Base-by-base conservation (phyloP, 108 stramenopile genomes). In the Craspedostauros australis region DNA sequence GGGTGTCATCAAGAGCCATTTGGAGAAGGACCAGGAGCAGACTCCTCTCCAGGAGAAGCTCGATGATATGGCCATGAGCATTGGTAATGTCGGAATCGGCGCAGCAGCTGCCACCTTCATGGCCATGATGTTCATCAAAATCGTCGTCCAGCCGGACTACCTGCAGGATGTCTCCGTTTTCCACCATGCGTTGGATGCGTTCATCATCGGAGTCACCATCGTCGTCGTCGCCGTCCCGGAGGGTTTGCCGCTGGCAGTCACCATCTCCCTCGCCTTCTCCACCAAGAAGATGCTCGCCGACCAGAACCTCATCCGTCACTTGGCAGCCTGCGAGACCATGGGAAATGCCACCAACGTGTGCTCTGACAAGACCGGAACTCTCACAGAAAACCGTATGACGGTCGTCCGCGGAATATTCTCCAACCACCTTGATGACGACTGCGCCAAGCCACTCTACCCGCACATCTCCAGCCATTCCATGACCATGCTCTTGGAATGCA, bases 161-260 rank as follows among this genome's bases (percentile, higher is more conserved):
- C 56, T 76, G 24, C n/a, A 62, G 11, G 47, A 83, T 58, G 52
- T 62, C 23, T 57, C 67, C 37, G 53, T 73, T 38, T 76, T 79
- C 36, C 59, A 55, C 28, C 63, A 66, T 45, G 66, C 84, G 3
- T 64, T 88, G 33, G 73, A 79, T 34, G 82, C 80, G 20, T 94
- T 96, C 64, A 91, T 96, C 70, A 93, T 94, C 56, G 88, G 84
- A 14, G 91, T 96, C 3, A 93, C 93, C 33, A 93, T 96, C 79
- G 78, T 96, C 11, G 95, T 96, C 2, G 95, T 96, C 0, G 95
- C 95, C 29, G 93, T 96, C n/a, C 95, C 95, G 18, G 95, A 96
- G 64, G 95, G 95, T 24, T 62, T 96, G 21, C 95, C 95, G 5
- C 72, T 96, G 43, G 93, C 95, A 7, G 95, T 96, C 6, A 93